These are phyloP conservation scores for Platismatia glauca DNA, from an alignment of 495 filamentous ascomycete species.

Conservation along the genomic window DNA sequence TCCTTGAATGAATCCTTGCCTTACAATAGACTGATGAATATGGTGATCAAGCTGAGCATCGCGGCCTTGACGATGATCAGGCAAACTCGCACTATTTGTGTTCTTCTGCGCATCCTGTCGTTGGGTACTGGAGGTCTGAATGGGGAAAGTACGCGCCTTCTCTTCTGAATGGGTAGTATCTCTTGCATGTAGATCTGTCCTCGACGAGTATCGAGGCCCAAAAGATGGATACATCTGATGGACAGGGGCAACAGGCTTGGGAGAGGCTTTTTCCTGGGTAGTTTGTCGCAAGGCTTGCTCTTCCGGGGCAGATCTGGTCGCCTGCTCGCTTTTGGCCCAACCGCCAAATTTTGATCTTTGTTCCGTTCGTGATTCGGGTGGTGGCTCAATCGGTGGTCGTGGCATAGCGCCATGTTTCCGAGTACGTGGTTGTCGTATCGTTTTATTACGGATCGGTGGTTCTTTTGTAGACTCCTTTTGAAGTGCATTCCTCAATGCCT, in stretches of 20 bases:
- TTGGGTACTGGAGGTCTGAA: background rate
- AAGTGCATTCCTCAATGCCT: conserved; percentile 1
- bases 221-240: background rate
- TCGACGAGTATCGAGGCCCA: background rate
- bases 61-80: background rate
- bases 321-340: background rate
- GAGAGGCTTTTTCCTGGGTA: background rate
- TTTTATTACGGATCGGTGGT: background rate
- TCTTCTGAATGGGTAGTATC: background rate
- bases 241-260: background rate
- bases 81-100: background rate
- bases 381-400: background rate
- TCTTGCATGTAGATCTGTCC: background rate
- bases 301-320: background rate
- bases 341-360: background rate
- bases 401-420: background rate
- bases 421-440: background rate
- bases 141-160: background rate
- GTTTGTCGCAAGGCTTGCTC: conserved; percentile 9
- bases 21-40: background rate
- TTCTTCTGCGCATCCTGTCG: background rate
- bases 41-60: background rate
- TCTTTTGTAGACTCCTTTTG: background rate
- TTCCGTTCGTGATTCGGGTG: background rate
- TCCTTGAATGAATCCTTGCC: background rate